Evolutionary conservation across 2,329 filamentous ascomycete species (phyloP), one percentile per base, ranked within the genome.

Genomic region (Claviceps pazoutovae): DNA sequence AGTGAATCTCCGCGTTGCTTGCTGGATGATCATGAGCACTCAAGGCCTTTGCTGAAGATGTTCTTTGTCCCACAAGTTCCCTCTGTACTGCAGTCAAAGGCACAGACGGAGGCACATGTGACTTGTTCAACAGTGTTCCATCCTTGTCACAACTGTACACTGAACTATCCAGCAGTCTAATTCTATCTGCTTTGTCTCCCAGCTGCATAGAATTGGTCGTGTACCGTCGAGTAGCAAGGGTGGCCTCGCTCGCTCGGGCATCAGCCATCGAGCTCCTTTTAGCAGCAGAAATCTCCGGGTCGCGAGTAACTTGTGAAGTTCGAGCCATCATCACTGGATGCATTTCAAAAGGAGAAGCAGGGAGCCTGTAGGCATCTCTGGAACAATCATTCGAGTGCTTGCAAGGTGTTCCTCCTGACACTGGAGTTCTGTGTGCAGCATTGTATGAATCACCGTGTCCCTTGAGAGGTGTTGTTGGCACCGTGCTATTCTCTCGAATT

Each of bases 1-100:
- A 52, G 26, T 62, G 61, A 34, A 70, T 61, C 26, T 63, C 58
- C 3, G 62, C 58, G 14, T 61, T 52, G 19, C 53, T 54, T 9
- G 46, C 41, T 45, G 43, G 23, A 4, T 26, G 46, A 19, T 16
- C 19, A 39, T 46, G n/a, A 11, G 19, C 30, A 16, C 17, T 38
- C 6, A 30, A 5, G 37, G 37, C 41, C 16, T 21, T 46, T 14
- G 45, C 11, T 41, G 47, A 53, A 11, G 43, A 49, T 9, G 21
- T 50, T 14, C 36, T 17, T 17, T 41, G 26, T 14, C 19, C 36
- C 8, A 13, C 17, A 38, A 43, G 5, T 30, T 37, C 34, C 13
- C 21, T 41, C 5, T 26, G 36, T 13, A 36, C 26, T 21, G 41
- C n/a, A 11, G 4, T 43, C 6, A 21, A 14, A 7, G 26, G 42